phyloP scores from a whole-genome alignment of 768 basidiomycete genomes.

The Leccinum imitatum region DNA sequence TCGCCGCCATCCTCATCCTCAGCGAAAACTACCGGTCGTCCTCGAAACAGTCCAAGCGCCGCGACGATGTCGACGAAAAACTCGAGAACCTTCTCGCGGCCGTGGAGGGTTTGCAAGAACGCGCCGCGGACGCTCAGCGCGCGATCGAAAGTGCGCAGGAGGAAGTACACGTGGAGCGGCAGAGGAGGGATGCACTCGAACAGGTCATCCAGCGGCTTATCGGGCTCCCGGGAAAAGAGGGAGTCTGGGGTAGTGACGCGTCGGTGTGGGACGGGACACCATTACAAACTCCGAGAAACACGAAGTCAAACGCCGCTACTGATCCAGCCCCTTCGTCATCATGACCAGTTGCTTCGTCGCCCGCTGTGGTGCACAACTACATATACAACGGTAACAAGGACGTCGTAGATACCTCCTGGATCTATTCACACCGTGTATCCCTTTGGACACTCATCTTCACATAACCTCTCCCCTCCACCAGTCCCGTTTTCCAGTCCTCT shows the following conservation, averaged over 20 bases:
- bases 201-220: slow-evolving; percentile 65
- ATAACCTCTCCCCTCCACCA: background rate
- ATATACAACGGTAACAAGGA: background rate
- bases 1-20: slow-evolving; percentile 71
- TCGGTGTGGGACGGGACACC: slow-evolving; percentile 55
- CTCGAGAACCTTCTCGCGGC: slow-evolving; percentile 55
- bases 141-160: slow-evolving; percentile 45
- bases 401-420: background rate
- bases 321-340: slow-evolving; percentile 1
- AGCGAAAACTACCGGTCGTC: slow-evolving; percentile 78
- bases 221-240: slow-evolving; percentile 47
- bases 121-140: slow-evolving; percentile 42
- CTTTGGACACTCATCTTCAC: background rate
- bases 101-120: slow-evolving; percentile 45
- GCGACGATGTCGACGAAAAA: slow-evolving; percentile 70
- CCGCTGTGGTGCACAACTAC: background rate
- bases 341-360: slow-evolving; percentile 1
- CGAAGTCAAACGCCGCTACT: background rate
- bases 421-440: background rate
- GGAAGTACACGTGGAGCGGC: slow-evolving; percentile 32
- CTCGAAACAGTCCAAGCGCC: slow-evolving; percentile 64
- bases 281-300: slow-evolving; percentile 43
- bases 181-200: slow-evolving; percentile 62
- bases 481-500: background rate
- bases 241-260: slow-evolving; percentile 52